Percentiles rank a stretch among this genome's conserved stretches.
phyloP scores from a whole-genome alignment of 192 early-diverging fungal genomes.

The Entomortierella chlamydospora region DNA sequence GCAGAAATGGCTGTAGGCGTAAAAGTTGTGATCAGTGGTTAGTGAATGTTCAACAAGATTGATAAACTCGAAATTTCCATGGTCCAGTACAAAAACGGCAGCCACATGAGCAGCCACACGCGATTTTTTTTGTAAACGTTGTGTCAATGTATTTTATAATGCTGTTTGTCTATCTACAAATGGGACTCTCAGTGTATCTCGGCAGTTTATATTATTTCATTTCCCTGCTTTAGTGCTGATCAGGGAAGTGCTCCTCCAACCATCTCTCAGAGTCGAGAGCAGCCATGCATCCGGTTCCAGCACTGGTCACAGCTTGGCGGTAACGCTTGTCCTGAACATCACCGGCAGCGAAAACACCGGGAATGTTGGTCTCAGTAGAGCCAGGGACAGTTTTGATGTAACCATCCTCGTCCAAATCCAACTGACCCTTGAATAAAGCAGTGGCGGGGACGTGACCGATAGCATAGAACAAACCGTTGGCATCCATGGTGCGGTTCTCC shows the following conservation, averaged over 20 bases:
- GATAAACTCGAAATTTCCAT: too few species aligned
- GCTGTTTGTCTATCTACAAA: slow-evolving; percentile 31
- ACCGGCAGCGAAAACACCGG: slow-evolving; percentile 97
- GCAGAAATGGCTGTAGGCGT: too few species aligned
- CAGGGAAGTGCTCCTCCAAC: slow-evolving; percentile 78
- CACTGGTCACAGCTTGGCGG: slow-evolving; percentile 97
- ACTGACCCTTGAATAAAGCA: slow-evolving; percentile 75
- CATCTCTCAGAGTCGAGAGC: slow-evolving; percentile 97
- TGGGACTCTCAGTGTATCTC: neutral
- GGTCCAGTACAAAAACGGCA: too few species aligned
- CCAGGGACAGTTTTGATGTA: slow-evolving; percentile 89
- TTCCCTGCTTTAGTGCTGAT: slow-evolving; percentile 33
- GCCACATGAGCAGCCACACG: too few species aligned
- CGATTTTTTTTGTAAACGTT: too few species aligned
- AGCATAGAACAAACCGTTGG: slow-evolving; percentile 97
- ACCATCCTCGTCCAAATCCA: slow-evolving; percentile 87
- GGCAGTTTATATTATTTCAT: neutral
- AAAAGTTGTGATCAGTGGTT: too few species aligned
- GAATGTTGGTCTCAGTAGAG: slow-evolving; percentile 84
- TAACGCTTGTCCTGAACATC: slow-evolving; percentile 98
- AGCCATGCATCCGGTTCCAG: slow-evolving; percentile 98
- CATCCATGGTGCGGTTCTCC: slow-evolving; percentile 72
- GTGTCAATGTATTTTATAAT: too few species aligned
- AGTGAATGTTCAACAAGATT: too few species aligned
- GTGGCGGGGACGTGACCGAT: slow-evolving; percentile 97